Conservation (phyloP, 768 basidiomycete species). For the Cystobasidium ongulense region DNA sequence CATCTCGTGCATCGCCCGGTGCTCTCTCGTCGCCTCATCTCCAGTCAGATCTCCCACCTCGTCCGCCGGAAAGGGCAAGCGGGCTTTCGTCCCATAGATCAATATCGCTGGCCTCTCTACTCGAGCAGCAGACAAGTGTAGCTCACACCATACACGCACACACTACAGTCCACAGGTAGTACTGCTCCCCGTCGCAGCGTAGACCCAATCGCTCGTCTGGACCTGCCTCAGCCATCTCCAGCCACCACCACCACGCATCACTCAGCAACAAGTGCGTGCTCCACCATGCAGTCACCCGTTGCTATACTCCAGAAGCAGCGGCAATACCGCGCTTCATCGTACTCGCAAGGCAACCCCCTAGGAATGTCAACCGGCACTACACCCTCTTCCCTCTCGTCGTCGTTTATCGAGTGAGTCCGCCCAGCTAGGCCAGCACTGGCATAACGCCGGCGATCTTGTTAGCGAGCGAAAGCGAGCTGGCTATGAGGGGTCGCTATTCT, state of each 20-base stretch:
- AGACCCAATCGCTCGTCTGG: background rate
- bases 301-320: slow-evolving; percentile 26
- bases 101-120: no score
- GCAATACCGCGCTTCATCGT: slow-evolving; percentile 24
- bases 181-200: background rate
- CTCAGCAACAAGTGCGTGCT: background rate
- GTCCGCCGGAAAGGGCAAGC: background rate
- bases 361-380: slow-evolving; percentile 18
- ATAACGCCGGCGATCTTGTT: background rate
- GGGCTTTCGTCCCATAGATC: background rate
- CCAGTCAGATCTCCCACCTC: background rate
- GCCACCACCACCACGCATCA: background rate
- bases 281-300: slow-evolving; percentile 28
- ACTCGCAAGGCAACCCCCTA: slow-evolving; percentile 8
- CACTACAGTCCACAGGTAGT: background rate
- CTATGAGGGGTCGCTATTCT: background rate
- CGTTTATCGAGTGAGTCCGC: slow-evolving; percentile 30
- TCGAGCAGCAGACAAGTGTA: no score
- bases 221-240: background rate
- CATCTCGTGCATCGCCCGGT: no score
- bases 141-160: no score
- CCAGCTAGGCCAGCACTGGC: no score
- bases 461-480: background rate
- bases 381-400: slow-evolving; percentile 6
- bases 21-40: background rate